Conservation (phyloP, 2,329 filamentous ascomycete species). For the Exophiala mesophila region DNA sequence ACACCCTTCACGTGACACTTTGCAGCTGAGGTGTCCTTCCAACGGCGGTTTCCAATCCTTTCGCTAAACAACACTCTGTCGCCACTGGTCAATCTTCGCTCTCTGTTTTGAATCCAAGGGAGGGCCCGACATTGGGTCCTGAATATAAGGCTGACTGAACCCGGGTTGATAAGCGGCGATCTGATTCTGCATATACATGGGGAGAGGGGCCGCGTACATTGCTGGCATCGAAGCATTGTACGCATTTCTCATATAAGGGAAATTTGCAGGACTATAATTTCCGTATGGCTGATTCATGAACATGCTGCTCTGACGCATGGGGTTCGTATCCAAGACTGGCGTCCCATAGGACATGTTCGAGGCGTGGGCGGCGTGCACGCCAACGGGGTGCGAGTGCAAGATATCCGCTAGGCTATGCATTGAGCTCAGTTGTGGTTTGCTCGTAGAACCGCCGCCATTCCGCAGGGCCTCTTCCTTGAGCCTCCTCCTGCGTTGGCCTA, state of each 20-base stretch:
- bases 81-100: conserved; percentile 57
- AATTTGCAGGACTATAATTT: conserved; percentile 12
- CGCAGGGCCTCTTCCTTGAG: conserved; percentile 38
- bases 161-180: conserved; percentile 11
- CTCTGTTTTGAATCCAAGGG: conserved; percentile 48
- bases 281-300: conserved; percentile 9
- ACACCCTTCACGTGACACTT: not conserved
- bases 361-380: conserved; percentile 19
- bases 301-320: conserved; percentile 10
- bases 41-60: not conserved
- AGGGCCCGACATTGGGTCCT: conserved; percentile 29
- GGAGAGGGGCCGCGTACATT: conserved; percentile 16
- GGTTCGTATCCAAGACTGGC: not conserved
- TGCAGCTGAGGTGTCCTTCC: no score
- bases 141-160: conserved; percentile 18
- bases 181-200: conserved; percentile 20
- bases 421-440: conserved; percentile 29
- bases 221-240: conserved; percentile 3
- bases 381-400: conserved; percentile 51
- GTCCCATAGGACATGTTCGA: conserved; percentile 14
- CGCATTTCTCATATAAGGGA: conserved; percentile 11
- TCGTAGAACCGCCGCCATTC: conserved; percentile 5
- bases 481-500: conserved; percentile 43
- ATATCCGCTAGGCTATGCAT: conserved; percentile 45
- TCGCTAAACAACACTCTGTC: conserved; percentile 30